phyloP scores from a whole-genome alignment of 202 grass and related monocot species.

The Carex sylvatica region DNA sequence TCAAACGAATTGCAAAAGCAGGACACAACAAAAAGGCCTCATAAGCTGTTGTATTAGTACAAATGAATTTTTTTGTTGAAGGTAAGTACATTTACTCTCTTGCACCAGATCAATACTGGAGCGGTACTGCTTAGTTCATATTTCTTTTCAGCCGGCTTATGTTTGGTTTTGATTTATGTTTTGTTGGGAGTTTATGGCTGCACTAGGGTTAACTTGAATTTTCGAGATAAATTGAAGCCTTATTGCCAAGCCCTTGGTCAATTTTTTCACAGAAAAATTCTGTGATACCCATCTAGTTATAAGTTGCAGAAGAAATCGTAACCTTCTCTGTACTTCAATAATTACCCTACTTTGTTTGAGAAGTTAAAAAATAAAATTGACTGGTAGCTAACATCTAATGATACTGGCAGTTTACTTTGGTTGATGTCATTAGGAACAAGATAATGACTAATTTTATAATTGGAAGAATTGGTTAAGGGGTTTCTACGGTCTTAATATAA shows the following conservation, averaged over 20 bases:
- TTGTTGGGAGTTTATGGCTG: conserved; percentile 3
- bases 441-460: background rate
- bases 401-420: background rate
- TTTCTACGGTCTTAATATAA: background rate
- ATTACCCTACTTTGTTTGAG: background rate
- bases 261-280: background rate
- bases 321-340: background rate
- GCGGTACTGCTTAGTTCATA: background rate
- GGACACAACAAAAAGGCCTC: conserved; percentile 66
- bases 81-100: background rate
- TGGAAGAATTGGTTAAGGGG: background rate
- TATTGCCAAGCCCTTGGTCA: background rate
- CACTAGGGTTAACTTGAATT: background rate
- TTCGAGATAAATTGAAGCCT: background rate
- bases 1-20: conserved; percentile 66
- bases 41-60: conserved; percentile 49
- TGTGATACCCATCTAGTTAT: background rate
- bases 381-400: background rate
- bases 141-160: background rate
- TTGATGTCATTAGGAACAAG: background rate
- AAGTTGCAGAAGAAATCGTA: background rate
- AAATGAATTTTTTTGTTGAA: background rate
- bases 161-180: background rate
- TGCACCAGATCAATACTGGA: background rate
- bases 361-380: background rate